These are phyloP conservation scores for Salix suchowensis DNA, from an alignment of 345 rosid genomes.

Conservation along the genomic window DNA sequence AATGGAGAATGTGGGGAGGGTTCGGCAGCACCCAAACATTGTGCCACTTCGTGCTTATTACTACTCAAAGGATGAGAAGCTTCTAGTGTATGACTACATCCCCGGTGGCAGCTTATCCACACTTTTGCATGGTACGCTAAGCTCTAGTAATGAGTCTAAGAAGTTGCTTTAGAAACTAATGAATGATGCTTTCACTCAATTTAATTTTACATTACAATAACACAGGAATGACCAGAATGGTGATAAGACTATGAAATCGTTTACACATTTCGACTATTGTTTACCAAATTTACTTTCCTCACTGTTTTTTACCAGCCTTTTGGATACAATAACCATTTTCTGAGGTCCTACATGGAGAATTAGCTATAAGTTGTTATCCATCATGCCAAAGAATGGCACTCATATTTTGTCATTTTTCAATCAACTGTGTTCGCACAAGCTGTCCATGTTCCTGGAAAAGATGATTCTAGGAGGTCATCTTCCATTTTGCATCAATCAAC, in stretches of 20 bases:
- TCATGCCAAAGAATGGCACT: not conserved
- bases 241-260: not conserved
- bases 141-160: not conserved
- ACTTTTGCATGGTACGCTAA: conserved; percentile 64
- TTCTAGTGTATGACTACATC: conserved; percentile 66
- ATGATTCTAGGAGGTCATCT: not conserved
- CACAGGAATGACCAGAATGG: not conserved
- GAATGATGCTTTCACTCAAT: not conserved
- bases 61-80: conserved; percentile 88
- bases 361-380: not conserved
- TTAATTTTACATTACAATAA: not conserved
- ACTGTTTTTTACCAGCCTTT: not conserved
- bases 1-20: conserved; percentile 71
- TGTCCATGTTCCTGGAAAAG: not conserved
- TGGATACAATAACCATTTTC: not conserved
- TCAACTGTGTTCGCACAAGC: not conserved
- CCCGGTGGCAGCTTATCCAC: conserved; percentile 57
- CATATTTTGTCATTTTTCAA: not conserved
- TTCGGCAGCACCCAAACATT: conserved; percentile 63
- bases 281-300: not conserved
- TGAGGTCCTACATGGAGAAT: not conserved
- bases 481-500: not conserved
- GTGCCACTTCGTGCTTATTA: conserved; percentile 79
- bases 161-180: not conserved
- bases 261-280: not conserved